Percentiles rank a stretch among this genome's conserved stretches.
These are phyloP conservation scores for Blastomyces gilchristii DNA, from an alignment of 2,329 filamentous ascomycete species.

Conservation along the genomic window DNA sequence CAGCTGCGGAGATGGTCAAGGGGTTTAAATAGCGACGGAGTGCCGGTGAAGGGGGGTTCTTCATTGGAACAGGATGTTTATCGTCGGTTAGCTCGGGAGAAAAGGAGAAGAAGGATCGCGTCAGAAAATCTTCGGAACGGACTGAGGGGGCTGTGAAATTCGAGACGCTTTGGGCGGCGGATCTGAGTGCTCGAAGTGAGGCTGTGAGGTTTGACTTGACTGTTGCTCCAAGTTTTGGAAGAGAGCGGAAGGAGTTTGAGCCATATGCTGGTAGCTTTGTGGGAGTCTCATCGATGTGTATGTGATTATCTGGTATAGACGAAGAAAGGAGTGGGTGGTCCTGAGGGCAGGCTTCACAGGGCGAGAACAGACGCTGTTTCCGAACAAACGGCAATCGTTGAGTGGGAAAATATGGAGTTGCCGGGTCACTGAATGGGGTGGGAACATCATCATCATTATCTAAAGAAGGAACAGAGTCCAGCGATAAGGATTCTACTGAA, in stretches of 20 bases:
- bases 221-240: slow-evolving; percentile 37
- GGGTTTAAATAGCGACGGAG: slow-evolving; percentile 54
- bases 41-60: slow-evolving; percentile 45
- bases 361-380: slow-evolving; percentile 40
- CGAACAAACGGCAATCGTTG: slow-evolving; percentile 30
- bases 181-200: slow-evolving; percentile 51
- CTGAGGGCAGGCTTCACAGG: slow-evolving; percentile 45
- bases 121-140: slow-evolving; percentile 50
- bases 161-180: slow-evolving; percentile 51
- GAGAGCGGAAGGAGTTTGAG: slow-evolving; percentile 24
- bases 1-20: slow-evolving; percentile 36
- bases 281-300: slow-evolving; percentile 12
- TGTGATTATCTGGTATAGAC: slow-evolving; percentile 16
- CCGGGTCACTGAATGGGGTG: slow-evolving; percentile 34
- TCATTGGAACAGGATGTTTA: slow-evolving; percentile 46
- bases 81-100: slow-evolving; percentile 51
- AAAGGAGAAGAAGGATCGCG: slow-evolving; percentile 46
- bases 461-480: slow-evolving; percentile 49
- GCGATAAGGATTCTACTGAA: slow-evolving; percentile 44
- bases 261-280: slow-evolving; percentile 23
- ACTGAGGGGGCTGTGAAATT: slow-evolving; percentile 45
- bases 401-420: slow-evolving; percentile 34
- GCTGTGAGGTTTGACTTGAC: slow-evolving; percentile 56
- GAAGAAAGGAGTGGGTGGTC: slow-evolving; percentile 48
- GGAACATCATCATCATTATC: slow-evolving; percentile 42